Conservation (phyloP, 2,329 filamentous ascomycete genomes). For the Bimuria novae-zelandiae region DNA sequence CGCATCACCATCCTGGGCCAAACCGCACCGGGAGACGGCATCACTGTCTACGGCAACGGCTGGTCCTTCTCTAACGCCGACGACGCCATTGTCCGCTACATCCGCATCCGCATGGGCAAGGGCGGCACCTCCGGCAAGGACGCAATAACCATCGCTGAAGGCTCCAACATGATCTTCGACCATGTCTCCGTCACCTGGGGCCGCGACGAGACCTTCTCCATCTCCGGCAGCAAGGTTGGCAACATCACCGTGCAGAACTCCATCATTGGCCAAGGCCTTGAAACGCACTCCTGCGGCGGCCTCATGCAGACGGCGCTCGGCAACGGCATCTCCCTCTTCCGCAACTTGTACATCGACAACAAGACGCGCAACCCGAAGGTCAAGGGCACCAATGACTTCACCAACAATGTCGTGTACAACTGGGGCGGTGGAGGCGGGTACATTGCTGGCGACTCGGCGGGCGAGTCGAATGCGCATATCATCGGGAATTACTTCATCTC, state of each 20-base stretch:
- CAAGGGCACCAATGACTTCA: constrained; percentile 61
- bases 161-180: constrained; percentile 61
- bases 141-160: constrained; percentile 58
- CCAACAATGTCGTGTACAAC: constrained; percentile 59
- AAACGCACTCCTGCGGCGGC: constrained; percentile 59
- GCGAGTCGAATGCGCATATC: constrained; percentile 56
- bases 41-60: constrained; percentile 61
- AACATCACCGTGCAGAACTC: constrained; percentile 59
- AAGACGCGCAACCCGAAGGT: constrained; percentile 63
- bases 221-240: constrained; percentile 50
- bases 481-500: constrained; percentile 63
- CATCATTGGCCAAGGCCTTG: constrained; percentile 60
- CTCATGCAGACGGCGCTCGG: constrained; percentile 56
- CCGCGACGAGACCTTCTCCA: constrained; percentile 61
- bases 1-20: constrained; percentile 57
- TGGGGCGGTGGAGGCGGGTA: constrained; percentile 61
- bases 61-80: constrained; percentile 58
- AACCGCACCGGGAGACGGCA: constrained; percentile 55
- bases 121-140: constrained; percentile 59
- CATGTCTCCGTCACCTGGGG: constrained; percentile 60
- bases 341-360: constrained; percentile 62
- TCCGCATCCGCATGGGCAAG: constrained; percentile 60
- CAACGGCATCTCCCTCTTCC: constrained; percentile 55
- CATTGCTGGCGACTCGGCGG: constrained; percentile 57
- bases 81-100: constrained; percentile 60